Evolutionary conservation across 2,329 filamentous ascomycete genomes (phyloP).

Genomic region (Pyrenochaeta sp.): DNA sequence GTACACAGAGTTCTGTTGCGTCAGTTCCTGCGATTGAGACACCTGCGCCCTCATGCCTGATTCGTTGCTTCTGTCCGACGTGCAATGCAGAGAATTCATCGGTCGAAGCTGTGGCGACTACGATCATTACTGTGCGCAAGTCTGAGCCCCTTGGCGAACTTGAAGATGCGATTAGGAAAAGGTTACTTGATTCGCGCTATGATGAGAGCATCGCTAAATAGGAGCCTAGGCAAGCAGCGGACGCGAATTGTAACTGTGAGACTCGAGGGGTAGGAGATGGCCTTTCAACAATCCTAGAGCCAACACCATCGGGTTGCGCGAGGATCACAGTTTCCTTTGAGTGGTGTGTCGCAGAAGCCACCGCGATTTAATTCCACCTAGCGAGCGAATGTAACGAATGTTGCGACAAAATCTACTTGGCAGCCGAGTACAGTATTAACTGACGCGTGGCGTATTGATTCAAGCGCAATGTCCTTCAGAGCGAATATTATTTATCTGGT

Average conservation of each 20-base stretch:
- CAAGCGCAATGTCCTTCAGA: not conserved
- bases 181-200: not conserved
- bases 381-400: not conserved
- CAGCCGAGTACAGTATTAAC: not conserved
- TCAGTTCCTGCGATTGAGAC: not conserved
- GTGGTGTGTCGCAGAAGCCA: not conserved
- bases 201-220: not conserved
- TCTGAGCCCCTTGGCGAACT: not conserved
- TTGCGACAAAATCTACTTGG: not conserved
- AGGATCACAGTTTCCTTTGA: not conserved
- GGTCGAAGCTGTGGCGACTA: not conserved
- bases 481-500: not conserved
- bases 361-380: not conserved
- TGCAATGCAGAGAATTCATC: not conserved
- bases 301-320: slow-evolving; percentile 1
- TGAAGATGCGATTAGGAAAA: not conserved
- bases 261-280: slow-evolving; percentile 1
- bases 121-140: not conserved
- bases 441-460: not conserved
- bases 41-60: not conserved
- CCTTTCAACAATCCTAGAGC: not conserved
- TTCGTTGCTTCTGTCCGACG: not conserved
- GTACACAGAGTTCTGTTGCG: too few relatives aligned
- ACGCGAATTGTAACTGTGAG: not conserved
- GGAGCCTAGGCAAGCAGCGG: not conserved